These are phyloP conservation scores for Excoecaria agallocha DNA, from an alignment of 345 rosid genomes.

Conservation along the genomic window DNA sequence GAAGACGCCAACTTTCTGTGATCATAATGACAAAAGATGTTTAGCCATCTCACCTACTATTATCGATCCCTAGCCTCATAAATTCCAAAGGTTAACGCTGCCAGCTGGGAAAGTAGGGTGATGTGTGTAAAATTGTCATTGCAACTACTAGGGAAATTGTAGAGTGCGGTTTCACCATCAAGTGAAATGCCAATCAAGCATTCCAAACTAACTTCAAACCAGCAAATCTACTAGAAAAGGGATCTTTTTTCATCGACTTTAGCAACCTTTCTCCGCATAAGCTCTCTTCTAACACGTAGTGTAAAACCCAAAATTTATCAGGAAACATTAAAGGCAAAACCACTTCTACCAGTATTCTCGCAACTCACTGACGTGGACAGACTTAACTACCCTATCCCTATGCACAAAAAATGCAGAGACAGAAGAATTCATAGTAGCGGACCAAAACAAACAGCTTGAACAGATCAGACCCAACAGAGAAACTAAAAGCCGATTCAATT, in stretches of 20 bases:
- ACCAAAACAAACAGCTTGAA: not conserved
- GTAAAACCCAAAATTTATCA: not conserved
- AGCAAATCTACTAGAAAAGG: not conserved
- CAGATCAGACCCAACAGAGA: not conserved
- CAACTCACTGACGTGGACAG: not conserved
- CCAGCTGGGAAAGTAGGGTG: not conserved
- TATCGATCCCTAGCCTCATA: not conserved
- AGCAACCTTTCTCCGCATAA: not conserved
- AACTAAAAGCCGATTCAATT: not conserved
- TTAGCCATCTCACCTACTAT: constrained; percentile 5
- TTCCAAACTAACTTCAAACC: not conserved
- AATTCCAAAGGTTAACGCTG: constrained; percentile 1
- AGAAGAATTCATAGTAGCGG: not conserved
- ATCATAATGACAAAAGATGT: not conserved
- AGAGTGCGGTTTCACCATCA: not conserved
- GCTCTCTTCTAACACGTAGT: not conserved
- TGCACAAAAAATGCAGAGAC: not conserved
- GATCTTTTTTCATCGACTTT: not conserved
- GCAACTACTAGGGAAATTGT: not conserved
- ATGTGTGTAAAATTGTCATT: not conserved
- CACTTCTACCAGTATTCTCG: not conserved
- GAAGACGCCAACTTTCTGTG: not conserved
- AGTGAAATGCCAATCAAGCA: not conserved
- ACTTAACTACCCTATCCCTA: not conserved
- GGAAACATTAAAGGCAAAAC: not conserved